phyloP scores from a whole-genome alignment of 495 filamentous ascomycete species.

The Talaromyces trachyspermus region DNA sequence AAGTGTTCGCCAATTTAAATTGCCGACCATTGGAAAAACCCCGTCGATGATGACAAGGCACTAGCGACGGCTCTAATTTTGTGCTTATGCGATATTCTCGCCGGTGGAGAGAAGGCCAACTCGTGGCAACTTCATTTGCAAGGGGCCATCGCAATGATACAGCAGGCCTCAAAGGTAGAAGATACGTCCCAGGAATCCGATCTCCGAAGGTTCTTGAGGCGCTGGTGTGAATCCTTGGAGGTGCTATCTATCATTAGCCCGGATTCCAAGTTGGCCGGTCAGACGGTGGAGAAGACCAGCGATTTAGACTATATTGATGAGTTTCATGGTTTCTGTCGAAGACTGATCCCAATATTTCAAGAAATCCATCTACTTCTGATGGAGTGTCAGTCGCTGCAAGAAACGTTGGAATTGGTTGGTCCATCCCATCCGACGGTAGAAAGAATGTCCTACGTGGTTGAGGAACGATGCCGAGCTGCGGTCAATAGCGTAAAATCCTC shows the following conservation, averaged over 20 bases:
- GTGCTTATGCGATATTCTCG: slow-evolving; percentile 4
- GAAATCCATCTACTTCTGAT: not conserved
- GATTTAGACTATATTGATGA: not conserved
- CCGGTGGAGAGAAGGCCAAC: not conserved
- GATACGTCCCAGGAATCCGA: not conserved
- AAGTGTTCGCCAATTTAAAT: slow-evolving; percentile 4
- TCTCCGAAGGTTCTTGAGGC: not conserved
- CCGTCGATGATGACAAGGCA: slow-evolving; percentile 1
- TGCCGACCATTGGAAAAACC: not conserved
- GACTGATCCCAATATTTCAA: not conserved
- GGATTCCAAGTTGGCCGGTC: not conserved
- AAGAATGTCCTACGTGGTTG: not conserved
- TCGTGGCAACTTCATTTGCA: slow-evolving; percentile 1
- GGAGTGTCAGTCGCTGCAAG: not conserved
- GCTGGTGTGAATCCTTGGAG: not conserved
- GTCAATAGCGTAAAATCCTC: not conserved
- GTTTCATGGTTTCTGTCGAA: not conserved
- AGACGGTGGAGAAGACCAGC: not conserved
- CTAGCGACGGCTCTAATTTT: slow-evolving; percentile 3
- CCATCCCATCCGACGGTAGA: not conserved
- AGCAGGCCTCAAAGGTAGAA: not conserved
- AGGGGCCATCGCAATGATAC: not conserved
- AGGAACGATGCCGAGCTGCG: not conserved
- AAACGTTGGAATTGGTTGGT: not conserved
- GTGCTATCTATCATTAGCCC: not conserved